phyloP scores from a whole-genome alignment of 2,329 filamentous ascomycete genomes.

The Lasiodiplodia theobromae region DNA sequence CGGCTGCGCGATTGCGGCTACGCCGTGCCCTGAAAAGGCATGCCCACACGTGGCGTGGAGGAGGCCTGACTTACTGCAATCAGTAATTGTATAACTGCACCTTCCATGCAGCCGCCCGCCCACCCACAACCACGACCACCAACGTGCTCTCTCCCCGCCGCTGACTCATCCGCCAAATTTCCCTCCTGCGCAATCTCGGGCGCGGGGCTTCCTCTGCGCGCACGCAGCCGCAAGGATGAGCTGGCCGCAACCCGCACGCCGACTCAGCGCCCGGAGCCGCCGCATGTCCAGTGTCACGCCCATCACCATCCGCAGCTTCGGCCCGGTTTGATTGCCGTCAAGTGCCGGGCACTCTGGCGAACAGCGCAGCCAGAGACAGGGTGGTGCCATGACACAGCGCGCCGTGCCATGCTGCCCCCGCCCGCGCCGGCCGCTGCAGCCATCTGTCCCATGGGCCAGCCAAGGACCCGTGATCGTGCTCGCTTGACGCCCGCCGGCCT shows the following conservation, averaged over 20 bases:
- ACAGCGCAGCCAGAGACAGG: conserved; percentile 19
- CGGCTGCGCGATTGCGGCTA: conserved; percentile 13
- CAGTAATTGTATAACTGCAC: conserved; percentile 12
- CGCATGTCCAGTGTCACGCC: conserved; percentile 25
- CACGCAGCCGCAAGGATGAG: conserved; percentile 8
- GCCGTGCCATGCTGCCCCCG: conserved; percentile 17
- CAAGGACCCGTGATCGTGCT: conserved; percentile 12
- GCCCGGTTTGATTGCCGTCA: conserved; percentile 27
- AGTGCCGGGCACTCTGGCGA: conserved; percentile 18
- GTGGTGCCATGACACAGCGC: conserved; percentile 26
- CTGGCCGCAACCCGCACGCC: conserved; percentile 19
- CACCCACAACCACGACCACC: neutral
- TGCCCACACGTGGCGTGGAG: conserved; percentile 20
- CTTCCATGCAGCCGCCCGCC: conserved; percentile 21
- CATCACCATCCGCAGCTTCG: conserved; percentile 26
- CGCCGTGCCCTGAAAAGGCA: conserved; percentile 16
- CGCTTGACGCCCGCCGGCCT: conserved; percentile 23
- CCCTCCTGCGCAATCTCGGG: conserved; percentile 14
- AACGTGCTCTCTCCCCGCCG: neutral
- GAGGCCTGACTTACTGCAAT: conserved; percentile 19
- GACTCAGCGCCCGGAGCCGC: conserved; percentile 22
- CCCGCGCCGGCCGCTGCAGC: neutral
- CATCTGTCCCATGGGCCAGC: conserved; percentile 9
- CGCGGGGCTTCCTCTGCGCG: neutral
- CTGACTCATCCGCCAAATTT: conserved; percentile 8